Percentiles rank a stretch among this genome's conserved stretches.
Conservation (phyloP, 129 eudicot genomes). For the Flaveria trinervia region DNA sequence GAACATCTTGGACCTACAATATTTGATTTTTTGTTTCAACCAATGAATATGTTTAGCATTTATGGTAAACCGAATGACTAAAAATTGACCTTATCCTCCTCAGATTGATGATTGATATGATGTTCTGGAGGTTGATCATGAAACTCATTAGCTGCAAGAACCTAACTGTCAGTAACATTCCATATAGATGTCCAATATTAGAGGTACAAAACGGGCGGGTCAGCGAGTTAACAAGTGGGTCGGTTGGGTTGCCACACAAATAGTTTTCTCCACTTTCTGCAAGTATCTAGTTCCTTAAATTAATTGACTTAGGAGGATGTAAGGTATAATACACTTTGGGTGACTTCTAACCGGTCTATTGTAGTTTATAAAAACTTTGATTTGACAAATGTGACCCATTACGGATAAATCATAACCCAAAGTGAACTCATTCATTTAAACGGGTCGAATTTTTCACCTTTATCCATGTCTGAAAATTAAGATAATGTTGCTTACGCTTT, state of each 20-base stretch:
- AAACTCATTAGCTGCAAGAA: constrained; percentile 59
- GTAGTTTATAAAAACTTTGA: background rate
- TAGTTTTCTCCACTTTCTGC: background rate
- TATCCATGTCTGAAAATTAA: constrained; percentile 2
- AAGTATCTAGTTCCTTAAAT: background rate
- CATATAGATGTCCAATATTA: constrained; percentile 12
- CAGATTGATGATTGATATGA: constrained; percentile 44
- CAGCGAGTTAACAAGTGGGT: background rate
- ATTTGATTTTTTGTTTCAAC: background rate
- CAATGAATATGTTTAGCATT: background rate
- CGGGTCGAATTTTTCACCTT: background rate
- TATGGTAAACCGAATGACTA: constrained; percentile 35
- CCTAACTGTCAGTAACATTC: constrained; percentile 11
- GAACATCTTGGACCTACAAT: constrained; percentile 40
- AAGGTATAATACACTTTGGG: background rate
- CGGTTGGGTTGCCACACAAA: constrained; percentile 2
- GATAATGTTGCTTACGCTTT: constrained; percentile 45
- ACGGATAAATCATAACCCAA: background rate
- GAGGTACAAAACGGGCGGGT: constrained; percentile 3
- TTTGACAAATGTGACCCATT: background rate
- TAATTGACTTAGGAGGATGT: background rate
- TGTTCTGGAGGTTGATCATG: constrained; percentile 57
- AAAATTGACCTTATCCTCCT: constrained; percentile 43
- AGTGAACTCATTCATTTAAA: background rate
- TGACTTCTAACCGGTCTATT: background rate